Evolutionary conservation across 306 rosid genomes (phyloP), one percentile per base, ranked within the genome.

Genomic region (Acacia crassicarpa): DNA sequence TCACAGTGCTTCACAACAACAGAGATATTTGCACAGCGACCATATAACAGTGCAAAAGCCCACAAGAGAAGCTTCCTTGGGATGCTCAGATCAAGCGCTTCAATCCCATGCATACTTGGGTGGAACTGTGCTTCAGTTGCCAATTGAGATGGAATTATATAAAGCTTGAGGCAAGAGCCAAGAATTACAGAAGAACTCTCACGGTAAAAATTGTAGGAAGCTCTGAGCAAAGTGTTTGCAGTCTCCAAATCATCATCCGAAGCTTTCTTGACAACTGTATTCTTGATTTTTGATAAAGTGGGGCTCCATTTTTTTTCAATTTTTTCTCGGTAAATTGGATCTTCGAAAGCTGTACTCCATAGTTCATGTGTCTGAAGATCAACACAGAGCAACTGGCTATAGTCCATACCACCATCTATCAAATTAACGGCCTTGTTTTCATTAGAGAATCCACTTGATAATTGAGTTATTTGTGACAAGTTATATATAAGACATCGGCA

Each of bases 1-100:
- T 95, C 99, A 85, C 99, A 95, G 63, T 95, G 89, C 90, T 92
- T 95, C 72, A 95, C 99, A 70, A 91, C 99, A 68, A 75, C 17
- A 38, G 99, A 91, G 85, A 95, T 89, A 87, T 85, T 93, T 61
- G 92, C 87, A 87, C 73, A 92, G 35, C 91, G 95, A 59, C 99
- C 99, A 67, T 95, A 87, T 81, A 89, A 77, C 8, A 95, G 84
- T 3, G 88, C 85, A 79, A 88, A 93, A 59, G 99, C 94, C 99
- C 99, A 95, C 91, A 95, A 85, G 48, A 95, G 97, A 91, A 95
- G 97, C 89, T 95, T 95, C 90, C 99, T 95, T 53, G 97, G 97
- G 83, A 92, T 90, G 95, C 97, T 93, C 59, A 95, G 88, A 86
- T 95, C 99, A 84, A 95, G 91, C 58, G 87, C 85, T 85, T 95